Base-by-base conservation (phyloP, 495 filamentous ascomycete genomes). In the Penicillium subrubescens region DNA sequence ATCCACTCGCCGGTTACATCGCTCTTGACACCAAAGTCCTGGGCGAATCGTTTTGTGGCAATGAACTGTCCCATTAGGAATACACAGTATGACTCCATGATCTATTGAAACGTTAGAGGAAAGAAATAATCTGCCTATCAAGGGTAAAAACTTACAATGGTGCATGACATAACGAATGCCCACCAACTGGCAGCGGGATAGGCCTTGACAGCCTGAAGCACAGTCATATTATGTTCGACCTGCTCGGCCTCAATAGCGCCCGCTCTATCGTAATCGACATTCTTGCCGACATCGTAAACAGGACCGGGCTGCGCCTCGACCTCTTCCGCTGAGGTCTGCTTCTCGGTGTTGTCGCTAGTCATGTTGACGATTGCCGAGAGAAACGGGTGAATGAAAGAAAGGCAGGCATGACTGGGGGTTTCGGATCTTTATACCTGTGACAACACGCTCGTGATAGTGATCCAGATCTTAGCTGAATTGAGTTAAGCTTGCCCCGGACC, bases 111-210 rank as follows among this genome's bases (percentile, higher is more conserved):
- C 46, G 63, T 75, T 75, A 77, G 69, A 66, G 41, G 62, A 68
- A 66, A 66, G 50, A 64, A 68, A 66, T 59, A 62, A 71, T 64
- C 62, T 59, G 39, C 59, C 39, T 62, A 54, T 62, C 65, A 57
- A 46, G 62, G 60, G 56, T 66, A 62, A 70, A 60, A 70, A 58
- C 80, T 79, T 76, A 82, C 81, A 79, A 84, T 84, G 62, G 81
- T 84, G 63, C 27, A 78, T 37, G 79, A 84, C 76, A 84, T 81
- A 70, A 84, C 66, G 60, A 84, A 83, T 52, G 82, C 81, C 82
- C 81, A 83, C 57, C 74, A 80, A 50, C 68, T 73, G 58, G 81
- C 81, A 71, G 76, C 74, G 54, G 80, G 80, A 69, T 84, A 82
- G 54, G 75, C 74, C 64, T 69, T 71, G 58, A 83, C 76, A 68